Conservation (phyloP, 208 protist genomes). For the Leptomonas pyrrhocoris region DNA sequence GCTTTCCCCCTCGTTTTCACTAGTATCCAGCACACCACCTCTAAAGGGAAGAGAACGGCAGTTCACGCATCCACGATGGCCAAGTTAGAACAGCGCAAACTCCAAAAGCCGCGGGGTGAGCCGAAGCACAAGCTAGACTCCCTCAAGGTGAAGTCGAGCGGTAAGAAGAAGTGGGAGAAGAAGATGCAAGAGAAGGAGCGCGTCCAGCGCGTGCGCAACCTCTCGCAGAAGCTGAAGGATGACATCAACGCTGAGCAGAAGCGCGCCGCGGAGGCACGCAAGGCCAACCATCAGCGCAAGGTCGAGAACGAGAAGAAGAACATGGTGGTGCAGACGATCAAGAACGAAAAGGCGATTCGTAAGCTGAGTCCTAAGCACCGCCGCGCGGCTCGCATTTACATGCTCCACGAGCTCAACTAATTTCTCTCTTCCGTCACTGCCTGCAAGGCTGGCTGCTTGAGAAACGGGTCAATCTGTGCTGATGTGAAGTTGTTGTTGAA, state of each 20-base stretch:
- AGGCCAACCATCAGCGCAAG: slow-evolving; percentile 83
- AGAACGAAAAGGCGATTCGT: slow-evolving; percentile 87
- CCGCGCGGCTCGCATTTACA: slow-evolving; percentile 84
- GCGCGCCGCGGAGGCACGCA: slow-evolving; percentile 72
- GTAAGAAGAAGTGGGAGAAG: slow-evolving; percentile 75
- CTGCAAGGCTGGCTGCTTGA: too few relatives aligned
- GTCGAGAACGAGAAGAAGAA: slow-evolving; percentile 89
- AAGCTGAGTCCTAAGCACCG: slow-evolving; percentile 92
- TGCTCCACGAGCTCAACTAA: slow-evolving; percentile 86
- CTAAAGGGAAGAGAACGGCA: too few relatives aligned
- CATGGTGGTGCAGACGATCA: slow-evolving; percentile 92
- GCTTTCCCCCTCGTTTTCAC: not conserved
- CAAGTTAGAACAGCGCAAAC: slow-evolving; percentile 65
- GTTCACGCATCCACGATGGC: slow-evolving; percentile 42
- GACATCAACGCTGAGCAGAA: slow-evolving; percentile 87
- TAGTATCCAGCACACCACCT: not conserved
- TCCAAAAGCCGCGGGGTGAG: slow-evolving; percentile 57
- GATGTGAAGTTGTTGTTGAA: not conserved
- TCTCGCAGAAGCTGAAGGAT: slow-evolving; percentile 77
- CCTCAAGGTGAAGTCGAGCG: slow-evolving; percentile 45
- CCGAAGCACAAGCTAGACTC: slow-evolving; percentile 58
- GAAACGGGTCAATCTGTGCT: too few relatives aligned
- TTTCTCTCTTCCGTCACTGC: not conserved
- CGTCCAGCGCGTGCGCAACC: slow-evolving; percentile 54
- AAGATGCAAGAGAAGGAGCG: slow-evolving; percentile 82